Percentiles rank a stretch among this genome's conserved stretches.
Evolutionary conservation across 257 asterid genomes (phyloP).

Genomic region (Solanum lycopersicoides): DNA sequence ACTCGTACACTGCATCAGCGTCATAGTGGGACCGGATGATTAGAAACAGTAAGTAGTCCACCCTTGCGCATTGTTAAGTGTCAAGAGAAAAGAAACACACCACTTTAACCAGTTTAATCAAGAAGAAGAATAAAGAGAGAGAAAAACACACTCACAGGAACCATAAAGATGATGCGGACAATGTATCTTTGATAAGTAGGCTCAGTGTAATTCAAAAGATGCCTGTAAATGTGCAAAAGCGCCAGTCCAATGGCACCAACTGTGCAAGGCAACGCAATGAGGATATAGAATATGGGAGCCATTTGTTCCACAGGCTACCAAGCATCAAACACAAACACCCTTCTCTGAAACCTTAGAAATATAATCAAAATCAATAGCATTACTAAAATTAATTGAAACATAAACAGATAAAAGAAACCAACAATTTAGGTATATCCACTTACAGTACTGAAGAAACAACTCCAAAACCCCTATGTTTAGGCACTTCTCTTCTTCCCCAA

Average conservation of each 20-base stretch:
- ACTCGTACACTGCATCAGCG: background rate
- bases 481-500: background rate
- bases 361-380: background rate
- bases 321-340: background rate
- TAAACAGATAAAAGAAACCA: background rate
- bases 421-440: background rate
- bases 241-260: slow-evolving; percentile 74
- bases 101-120: background rate
- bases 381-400: background rate
- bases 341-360: background rate
- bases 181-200: slow-evolving; percentile 91
- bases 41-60: background rate
- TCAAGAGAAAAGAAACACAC: background rate
- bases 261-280: slow-evolving; percentile 90
- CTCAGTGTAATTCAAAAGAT: slow-evolving; percentile 89
- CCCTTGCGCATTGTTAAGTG: background rate
- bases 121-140: background rate
- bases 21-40: background rate
- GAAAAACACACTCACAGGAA: slow-evolving; percentile 61
- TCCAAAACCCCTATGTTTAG: background rate
- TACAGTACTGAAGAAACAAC: background rate
- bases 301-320: slow-evolving; percentile 14
- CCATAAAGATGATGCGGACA: slow-evolving; percentile 97
- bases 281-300: slow-evolving; percentile 71
- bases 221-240: slow-evolving; percentile 66